Percentiles rank a stretch among this genome's conserved stretches.
Evolutionary conservation across 768 basidiomycete species (phyloP).

Genomic region (Gloeostereum incarnatum): DNA sequence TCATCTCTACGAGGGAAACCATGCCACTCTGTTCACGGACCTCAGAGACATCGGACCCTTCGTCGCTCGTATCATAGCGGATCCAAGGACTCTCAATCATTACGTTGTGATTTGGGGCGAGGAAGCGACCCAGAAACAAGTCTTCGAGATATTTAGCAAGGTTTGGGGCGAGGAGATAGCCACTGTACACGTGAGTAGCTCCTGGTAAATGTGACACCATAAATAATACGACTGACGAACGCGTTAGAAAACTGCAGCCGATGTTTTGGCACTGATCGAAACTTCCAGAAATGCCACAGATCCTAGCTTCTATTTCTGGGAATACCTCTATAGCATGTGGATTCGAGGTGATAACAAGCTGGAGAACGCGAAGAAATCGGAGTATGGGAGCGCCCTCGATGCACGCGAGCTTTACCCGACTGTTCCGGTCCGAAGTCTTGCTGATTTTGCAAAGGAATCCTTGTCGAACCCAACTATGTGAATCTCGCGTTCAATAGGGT

Average conservation of each 20-base stretch:
- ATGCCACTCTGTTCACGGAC: slow-evolving; percentile 13
- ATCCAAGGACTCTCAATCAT: slow-evolving; percentile 20
- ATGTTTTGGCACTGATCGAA: not conserved
- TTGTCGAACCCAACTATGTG: no score
- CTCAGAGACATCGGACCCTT: slow-evolving; percentile 16
- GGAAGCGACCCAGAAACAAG: slow-evolving; percentile 14
- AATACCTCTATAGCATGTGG: slow-evolving; percentile 16
- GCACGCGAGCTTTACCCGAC: slow-evolving; percentile 20
- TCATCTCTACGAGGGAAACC: slow-evolving; percentile 6
- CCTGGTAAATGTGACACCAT: no score
- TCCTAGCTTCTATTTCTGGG: not conserved
- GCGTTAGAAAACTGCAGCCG: not conserved
- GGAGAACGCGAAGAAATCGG: slow-evolving; percentile 12
- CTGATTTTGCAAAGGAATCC: no score
- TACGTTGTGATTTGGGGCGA: slow-evolving; percentile 17
- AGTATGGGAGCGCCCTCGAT: slow-evolving; percentile 16
- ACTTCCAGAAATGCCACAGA: not conserved
- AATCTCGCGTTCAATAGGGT: not conserved
- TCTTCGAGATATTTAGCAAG: slow-evolving; percentile 11
- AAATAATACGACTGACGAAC: not conserved
- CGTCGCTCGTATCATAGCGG: slow-evolving; percentile 20
- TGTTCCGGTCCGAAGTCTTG: slow-evolving; percentile 9
- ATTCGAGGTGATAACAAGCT: slow-evolving; percentile 19
- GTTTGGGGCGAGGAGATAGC: slow-evolving; percentile 14
- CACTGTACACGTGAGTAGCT: no score